Evolutionary conservation across 139 green algal species (phyloP), one percentile per base, ranked within the genome.

Genomic region (Chlorella sorokiniana): DNA sequence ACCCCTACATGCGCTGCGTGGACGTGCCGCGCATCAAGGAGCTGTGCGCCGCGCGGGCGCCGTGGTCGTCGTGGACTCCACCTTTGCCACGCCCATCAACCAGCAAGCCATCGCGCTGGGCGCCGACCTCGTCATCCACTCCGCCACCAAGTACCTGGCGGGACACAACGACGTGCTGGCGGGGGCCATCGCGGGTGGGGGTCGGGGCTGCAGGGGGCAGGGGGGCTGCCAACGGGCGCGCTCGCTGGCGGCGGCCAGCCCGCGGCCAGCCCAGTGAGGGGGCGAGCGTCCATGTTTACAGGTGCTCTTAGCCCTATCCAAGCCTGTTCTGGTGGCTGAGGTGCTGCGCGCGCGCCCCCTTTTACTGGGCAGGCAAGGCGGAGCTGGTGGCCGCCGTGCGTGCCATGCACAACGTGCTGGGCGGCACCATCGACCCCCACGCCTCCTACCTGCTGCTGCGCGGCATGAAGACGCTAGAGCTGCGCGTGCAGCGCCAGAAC

Each of bases 131-230:
- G 97, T 99, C 8, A 91, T 99, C 45, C 96, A 99, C 88, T 97
- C 91, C 1, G 97, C 91, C 48, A 99, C 97, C 70, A 99, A 99
- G 89, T 99, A 99, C 88, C 86, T 99, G 37, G 97, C 92, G 2
- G 97, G 97, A 23, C 97, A 99, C 92, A 99, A 99, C 83, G 97
- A 99, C 76, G 95, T 99, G 54, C 88, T 99, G 76, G 95, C 93
- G 8, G 97, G 97, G 7, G 88, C 89, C 27, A 90, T 99, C 69
- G 91, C 88, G 31, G 96, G 96, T 75, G 86, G 81, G 52, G 18
- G n/a, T n/a, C n/a, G n/a, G n/a, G n/a, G n/a, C n/a, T 4, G 72
- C 35, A 1, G 18, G 64, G 56, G 56, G 56, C 23, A 16, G 56
- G 56, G 63, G 16, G 33, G 41, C n/a, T 22, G 44, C 37, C 69